Evolutionary conservation across 2,329 filamentous ascomycete species (phyloP).

Genomic region (Torrubiellomyces zombiae): DNA sequence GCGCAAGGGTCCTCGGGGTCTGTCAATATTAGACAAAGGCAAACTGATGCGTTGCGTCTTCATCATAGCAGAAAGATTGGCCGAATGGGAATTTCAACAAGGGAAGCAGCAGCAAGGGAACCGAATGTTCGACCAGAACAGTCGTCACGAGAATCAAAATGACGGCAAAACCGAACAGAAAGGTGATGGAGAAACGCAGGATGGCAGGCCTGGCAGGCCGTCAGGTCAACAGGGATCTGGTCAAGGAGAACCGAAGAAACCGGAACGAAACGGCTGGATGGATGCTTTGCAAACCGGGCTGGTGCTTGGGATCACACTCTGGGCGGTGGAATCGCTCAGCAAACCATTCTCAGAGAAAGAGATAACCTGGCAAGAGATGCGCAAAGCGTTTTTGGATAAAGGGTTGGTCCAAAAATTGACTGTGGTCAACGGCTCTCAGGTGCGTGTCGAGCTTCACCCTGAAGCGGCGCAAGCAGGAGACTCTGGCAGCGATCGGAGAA

Average conservation of each 20-base stretch:
- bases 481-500: slow-evolving; percentile 13
- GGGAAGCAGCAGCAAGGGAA: slow-evolving; percentile 7
- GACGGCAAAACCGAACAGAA: slow-evolving; percentile 6
- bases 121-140: slow-evolving; percentile 9
- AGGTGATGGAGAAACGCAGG: slow-evolving; percentile 6
- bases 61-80: slow-evolving; percentile 18
- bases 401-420: slow-evolving; percentile 89
- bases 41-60: slow-evolving; percentile 19
- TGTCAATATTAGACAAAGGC: slow-evolving; percentile 21
- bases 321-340: slow-evolving; percentile 23
- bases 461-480: slow-evolving; percentile 39
- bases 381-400: slow-evolving; percentile 86
- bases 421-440: slow-evolving; percentile 52
- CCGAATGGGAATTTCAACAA: slow-evolving; percentile 13
- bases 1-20: slow-evolving; percentile 37
- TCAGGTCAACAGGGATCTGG: slow-evolving; percentile 10
- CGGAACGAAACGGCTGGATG: slow-evolving; percentile 17
- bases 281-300: slow-evolving; percentile 19
- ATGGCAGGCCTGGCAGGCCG: too few species aligned
- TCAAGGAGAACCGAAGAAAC: slow-evolving; percentile 20
- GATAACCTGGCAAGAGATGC: slow-evolving; percentile 96
- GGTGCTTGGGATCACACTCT: slow-evolving; percentile 36
- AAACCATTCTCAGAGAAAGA: slow-evolving; percentile 39
- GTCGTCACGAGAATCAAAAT: slow-evolving; percentile 8
- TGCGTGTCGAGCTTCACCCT: slow-evolving; percentile 66